These are phyloP conservation scores for Pythium chondricola DNA, from an alignment of 352 stramenopile genomes.

Conservation along the genomic window DNA sequence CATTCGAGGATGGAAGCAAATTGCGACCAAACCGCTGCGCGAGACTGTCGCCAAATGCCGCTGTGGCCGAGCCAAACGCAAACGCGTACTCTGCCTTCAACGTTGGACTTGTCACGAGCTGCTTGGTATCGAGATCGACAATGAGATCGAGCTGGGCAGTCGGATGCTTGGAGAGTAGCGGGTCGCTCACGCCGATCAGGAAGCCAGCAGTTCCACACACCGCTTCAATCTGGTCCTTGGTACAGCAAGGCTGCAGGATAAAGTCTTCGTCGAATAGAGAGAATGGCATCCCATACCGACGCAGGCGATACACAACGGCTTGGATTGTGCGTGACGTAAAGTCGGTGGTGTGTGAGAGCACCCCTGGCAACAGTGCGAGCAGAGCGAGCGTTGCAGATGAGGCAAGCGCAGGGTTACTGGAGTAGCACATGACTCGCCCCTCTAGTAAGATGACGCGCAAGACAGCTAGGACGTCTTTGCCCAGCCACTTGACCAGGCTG, in stretches of 20 bases:
- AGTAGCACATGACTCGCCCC: conserved; percentile 76
- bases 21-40: conserved; percentile 26
- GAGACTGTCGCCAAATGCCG: conserved; percentile 26
- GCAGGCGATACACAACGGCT: conserved; percentile 32
- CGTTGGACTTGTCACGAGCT: conserved; percentile 48
- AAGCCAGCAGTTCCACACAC: conserved; percentile 34
- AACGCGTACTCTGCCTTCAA: conserved; percentile 47
- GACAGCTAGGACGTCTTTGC: conserved; percentile 55
- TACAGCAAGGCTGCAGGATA: conserved; percentile 43
- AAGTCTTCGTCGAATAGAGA: conserved; percentile 32
- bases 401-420: conserved; percentile 39
- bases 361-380: conserved; percentile 42
- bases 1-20: background rate
- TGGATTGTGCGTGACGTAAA: conserved; percentile 36
- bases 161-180: conserved; percentile 45
- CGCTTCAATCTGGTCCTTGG: conserved; percentile 18
- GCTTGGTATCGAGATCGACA: conserved; percentile 47
- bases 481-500: conserved; percentile 37
- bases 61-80: conserved; percentile 34
- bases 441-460: conserved; percentile 68
- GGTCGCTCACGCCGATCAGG: conserved; percentile 47
- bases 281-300: conserved; percentile 40
- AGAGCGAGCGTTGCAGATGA: conserved; percentile 46
- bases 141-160: conserved; percentile 46
- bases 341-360: conserved; percentile 27